Evolutionary conservation across 2,329 filamentous ascomycete species (phyloP), one percentile per base, ranked within the genome.

Genomic region (Colletotrichum liaoningense): DNA sequence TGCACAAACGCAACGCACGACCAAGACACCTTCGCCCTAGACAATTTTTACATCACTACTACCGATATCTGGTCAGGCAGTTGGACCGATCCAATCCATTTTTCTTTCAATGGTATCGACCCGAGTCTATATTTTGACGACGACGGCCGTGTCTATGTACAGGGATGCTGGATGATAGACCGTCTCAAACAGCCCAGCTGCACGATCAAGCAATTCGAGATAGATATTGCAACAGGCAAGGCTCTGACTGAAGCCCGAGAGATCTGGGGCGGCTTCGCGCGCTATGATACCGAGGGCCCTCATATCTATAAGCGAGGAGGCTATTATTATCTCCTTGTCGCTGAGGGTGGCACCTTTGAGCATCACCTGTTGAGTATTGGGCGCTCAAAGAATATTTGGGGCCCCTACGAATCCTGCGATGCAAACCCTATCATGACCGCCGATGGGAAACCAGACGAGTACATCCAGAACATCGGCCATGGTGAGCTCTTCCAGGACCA

Each of bases 381-480:
- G 8, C 71, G 77, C 9, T 77, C 78, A 0, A 63, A 67, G 28
- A 70, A 74, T 30, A 75, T 79, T 11, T 79, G 78, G 78, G 79
- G 78, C 0, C 78, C 78, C 63, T 28, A 76, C 56, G 22, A 83
- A 28, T 74, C 76, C 0, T 82, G 79, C 63, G 75, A 78, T 0
- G 57, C 75, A 1, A 88, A 89, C 73, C 87, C 87, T 0, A 81
- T 88, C 4, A 76, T 89, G 28, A 87, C 84, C 0, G 85, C 84
- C 22, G 81, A 81, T 8, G 85, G 86, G 33, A 86, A 83, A 0
- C 16, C 68, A 46, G 83, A 82, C 0, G 80, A 77, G 35, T 86
- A 84, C 67, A 86, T 85, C 63, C 88, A 90, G 76, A 88, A 88
- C 1, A 84, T 89, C 0, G 89, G 89, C 0, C 89, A 91, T 63